A percentile compares a stretch with the other conserved stretches of the same genome.
Evolutionary conservation across 306 rosid genomes (phyloP).

Genomic region (Trifolium dubium): DNA sequence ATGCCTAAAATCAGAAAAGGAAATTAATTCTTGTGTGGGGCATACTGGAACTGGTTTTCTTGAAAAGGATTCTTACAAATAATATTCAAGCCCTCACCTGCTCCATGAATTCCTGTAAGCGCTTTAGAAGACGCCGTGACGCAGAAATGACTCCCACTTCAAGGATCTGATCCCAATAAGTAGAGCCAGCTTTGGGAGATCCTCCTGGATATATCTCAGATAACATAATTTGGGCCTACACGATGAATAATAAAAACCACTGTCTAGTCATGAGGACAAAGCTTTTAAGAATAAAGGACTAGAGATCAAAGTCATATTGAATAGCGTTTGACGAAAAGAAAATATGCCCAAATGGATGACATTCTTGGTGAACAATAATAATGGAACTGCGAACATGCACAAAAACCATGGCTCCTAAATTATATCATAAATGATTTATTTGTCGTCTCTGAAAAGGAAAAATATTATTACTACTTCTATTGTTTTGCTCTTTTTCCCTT

Average conservation of each 20-base stretch:
- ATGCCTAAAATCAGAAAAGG: slow-evolving; percentile 12
- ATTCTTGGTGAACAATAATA: slow-evolving; percentile 3
- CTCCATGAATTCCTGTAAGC: slow-evolving; percentile 83
- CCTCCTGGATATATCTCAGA: slow-evolving; percentile 98
- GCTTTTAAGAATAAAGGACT: slow-evolving; percentile 27
- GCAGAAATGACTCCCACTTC: slow-evolving; percentile 84
- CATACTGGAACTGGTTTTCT: slow-evolving; percentile 22
- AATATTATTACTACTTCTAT: slow-evolving; percentile 21
- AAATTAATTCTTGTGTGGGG: slow-evolving; percentile 17
- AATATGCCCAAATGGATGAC: slow-evolving; percentile 19
- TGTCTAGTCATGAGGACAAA: slow-evolving; percentile 35
- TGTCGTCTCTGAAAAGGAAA: slow-evolving; percentile 27
- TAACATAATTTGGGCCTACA: slow-evolving; percentile 86
- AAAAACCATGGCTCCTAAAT: slow-evolving; percentile 11
- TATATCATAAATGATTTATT: slow-evolving; percentile 19
- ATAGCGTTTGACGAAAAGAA: slow-evolving; percentile 13
- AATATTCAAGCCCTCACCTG: slow-evolving; percentile 60
- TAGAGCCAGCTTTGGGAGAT: slow-evolving; percentile 79
- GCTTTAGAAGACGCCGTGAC: slow-evolving; percentile 85
- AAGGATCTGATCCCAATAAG: slow-evolving; percentile 94
- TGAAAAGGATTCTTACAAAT: slow-evolving; percentile 38
- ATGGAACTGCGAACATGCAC: neutral
- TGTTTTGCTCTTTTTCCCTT: slow-evolving; percentile 10
- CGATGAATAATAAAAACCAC: slow-evolving; percentile 34
- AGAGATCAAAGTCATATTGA: slow-evolving; percentile 15